Conservation (phyloP, 768 basidiomycete species). For the Tylopilus subfusipes region DNA sequence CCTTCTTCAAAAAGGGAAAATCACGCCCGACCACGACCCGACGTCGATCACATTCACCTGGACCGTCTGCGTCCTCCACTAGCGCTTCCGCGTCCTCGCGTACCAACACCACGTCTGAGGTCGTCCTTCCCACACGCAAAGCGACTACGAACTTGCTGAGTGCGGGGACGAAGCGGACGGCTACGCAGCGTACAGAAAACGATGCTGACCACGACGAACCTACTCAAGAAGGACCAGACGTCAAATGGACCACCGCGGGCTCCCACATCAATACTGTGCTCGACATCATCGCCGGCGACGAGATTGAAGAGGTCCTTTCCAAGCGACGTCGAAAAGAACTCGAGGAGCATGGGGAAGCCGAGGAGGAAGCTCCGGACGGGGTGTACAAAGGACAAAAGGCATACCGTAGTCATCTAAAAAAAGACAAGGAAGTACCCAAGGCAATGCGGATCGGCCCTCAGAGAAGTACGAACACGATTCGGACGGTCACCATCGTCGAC, state of each 20-base stretch:
- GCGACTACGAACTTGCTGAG: slow-evolving; percentile 65
- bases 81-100: slow-evolving; percentile 29
- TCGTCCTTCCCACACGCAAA: slow-evolving; percentile 76
- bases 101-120: slow-evolving; percentile 45
- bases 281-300: slow-evolving; percentile 80
- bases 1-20: slow-evolving; percentile 88
- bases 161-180: slow-evolving; percentile 68
- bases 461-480: slow-evolving; percentile 72
- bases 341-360: slow-evolving; percentile 47
- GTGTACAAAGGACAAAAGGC: slow-evolving; percentile 82
- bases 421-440: slow-evolving; percentile 80
- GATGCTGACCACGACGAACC: slow-evolving; percentile 48
- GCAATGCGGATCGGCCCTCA: slow-evolving; percentile 84
- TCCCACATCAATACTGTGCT: slow-evolving; percentile 71
- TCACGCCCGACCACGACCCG: slow-evolving; percentile 72
- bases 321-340: slow-evolving; percentile 62
- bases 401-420: slow-evolving; percentile 78
- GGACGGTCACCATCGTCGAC: slow-evolving; percentile 92
- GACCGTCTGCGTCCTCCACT: slow-evolving; percentile 36
- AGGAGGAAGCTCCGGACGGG: slow-evolving; percentile 65
- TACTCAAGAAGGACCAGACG: slow-evolving; percentile 47
- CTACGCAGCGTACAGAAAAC: slow-evolving; percentile 45
- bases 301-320: slow-evolving; percentile 70
- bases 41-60: slow-evolving; percentile 62
- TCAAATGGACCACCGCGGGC: slow-evolving; percentile 73